Base-by-base conservation (phyloP, 1,284 basidiomycete genomes). In the Neotropicomus parvogracilis region DNA sequence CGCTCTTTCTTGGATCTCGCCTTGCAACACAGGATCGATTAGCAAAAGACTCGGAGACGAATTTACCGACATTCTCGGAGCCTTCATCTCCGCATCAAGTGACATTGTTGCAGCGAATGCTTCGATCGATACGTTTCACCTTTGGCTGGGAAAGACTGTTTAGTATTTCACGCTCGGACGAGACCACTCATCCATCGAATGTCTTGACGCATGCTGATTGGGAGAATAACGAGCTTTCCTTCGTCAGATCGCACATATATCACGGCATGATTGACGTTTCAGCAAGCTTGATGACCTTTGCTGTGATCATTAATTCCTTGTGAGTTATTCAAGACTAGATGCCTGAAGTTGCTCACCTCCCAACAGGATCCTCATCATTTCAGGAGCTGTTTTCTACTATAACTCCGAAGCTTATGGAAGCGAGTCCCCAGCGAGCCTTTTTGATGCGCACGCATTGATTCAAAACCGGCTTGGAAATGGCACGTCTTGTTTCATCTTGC, bases 271-370 rank as follows among this genome's bases (percentile, higher is more conserved):
- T 83, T 28, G 84, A 88, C 59, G 71, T 89, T 48, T 75, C 80
- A 42, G 59, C 73, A 33, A 83, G 77, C 59, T 69, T 95, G 32
- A 72, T 94, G 21, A 85, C 88, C 1, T 83, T 95, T 58, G 92
- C 92, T 0, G 83, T 95, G 12, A 74, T 89, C 19, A 94, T 95
- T 67, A 97, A 97, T 67, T 80, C 88, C 10, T 69, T 91, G 84
- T 86, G 54, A 46, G 76, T 63, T 21, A 44, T 48, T 19, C 28
- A 19, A 20, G 38, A 20, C 51, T 19, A 29, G 14, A 17, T 50
- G 41, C 38, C 39, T 37, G 1, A 17, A 33, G 24, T 5, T 39
- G 7, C 50, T 43, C 42, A 54, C 29, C 31, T 31, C 19, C 27
- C 14, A n/a, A 9, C 55, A 88, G 85, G 52, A 86, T 88, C 48